These are phyloP conservation scores for Penicillium sclerotiorum DNA, from an alignment of 2,329 filamentous ascomycete genomes.

Conservation along the genomic window DNA sequence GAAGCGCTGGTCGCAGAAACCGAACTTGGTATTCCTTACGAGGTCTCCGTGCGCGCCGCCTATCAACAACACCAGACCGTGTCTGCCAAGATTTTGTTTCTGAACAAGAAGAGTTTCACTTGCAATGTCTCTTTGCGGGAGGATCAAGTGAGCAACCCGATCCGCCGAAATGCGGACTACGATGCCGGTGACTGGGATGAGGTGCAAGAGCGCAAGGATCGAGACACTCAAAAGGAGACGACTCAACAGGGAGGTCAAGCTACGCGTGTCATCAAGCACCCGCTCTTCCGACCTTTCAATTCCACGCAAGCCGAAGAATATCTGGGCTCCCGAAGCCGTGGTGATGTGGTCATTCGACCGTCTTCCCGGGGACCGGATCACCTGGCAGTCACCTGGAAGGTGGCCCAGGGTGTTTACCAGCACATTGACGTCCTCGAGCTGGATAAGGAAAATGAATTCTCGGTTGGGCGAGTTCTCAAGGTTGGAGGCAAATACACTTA, in stretches of 20 bases:
- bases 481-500: conserved; percentile 90
- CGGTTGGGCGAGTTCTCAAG: conserved; percentile 80
- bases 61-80: conserved; percentile 81
- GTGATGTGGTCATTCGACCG: conserved; percentile 92
- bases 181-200: conserved; percentile 86
- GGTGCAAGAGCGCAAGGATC: conserved; percentile 75
- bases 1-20: conserved; percentile 83
- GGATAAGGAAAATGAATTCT: conserved; percentile 96
- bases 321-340: conserved; percentile 78
- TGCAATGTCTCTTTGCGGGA: conserved; percentile 85
- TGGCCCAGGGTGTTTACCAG: conserved; percentile 92
- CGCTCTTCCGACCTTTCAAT: conserved; percentile 92
- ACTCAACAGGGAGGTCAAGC: conserved; percentile 82
- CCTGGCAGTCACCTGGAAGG: conserved; percentile 96
- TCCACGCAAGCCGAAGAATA: conserved; percentile 90
- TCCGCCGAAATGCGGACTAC: conserved; percentile 69
- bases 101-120: conserved; percentile 83
- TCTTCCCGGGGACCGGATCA: conserved; percentile 96
- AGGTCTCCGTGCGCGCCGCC: conserved; percentile 69
- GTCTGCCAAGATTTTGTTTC: conserved; percentile 81
- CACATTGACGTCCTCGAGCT: conserved; percentile 97
- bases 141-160: conserved; percentile 74
- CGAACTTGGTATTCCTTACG: conserved; percentile 74
- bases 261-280: conserved; percentile 96
- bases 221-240: conserved; percentile 81